Evolutionary conservation across 192 early-diverging fungal species (phyloP), one percentile per base, ranked within the genome.

Genomic region (Helicostylum pulchrum): DNA sequence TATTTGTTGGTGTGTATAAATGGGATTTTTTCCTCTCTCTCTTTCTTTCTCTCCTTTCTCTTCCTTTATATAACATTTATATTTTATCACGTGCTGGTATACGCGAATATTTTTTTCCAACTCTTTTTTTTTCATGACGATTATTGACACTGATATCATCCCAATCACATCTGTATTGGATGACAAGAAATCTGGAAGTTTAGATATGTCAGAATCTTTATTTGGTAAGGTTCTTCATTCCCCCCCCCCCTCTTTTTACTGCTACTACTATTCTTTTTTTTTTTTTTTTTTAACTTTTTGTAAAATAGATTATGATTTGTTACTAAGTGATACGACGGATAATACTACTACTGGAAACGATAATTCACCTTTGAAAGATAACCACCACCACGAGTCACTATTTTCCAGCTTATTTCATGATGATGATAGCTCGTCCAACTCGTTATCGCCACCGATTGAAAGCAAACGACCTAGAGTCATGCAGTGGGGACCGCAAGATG

Each of bases 221-320:
- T 54, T 54, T 54, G 53, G 53, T 54, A 54, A n/a, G n/a, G n/a
- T n/a, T n/a, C n/a, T n/a, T n/a, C n/a, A n/a, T n/a, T n/a, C n/a
- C n/a, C n/a, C n/a, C n/a, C n/a, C n/a, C n/a, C n/a, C n/a, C n/a
- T n/a, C n/a, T n/a, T n/a, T n/a, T n/a, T n/a, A n/a, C n/a, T n/a
- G n/a, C n/a, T n/a, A n/a, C n/a, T n/a, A n/a, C n/a, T n/a, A n/a
- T n/a, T n/a, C n/a, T n/a, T n/a, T n/a, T n/a, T n/a, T n/a, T n/a
- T n/a, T n/a, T n/a, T n/a, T n/a, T n/a, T n/a, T n/a, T n/a, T n/a
- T n/a, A n/a, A n/a, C n/a, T n/a, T n/a, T n/a, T n/a, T n/a, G n/a
- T n/a, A n/a, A n/a, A n/a, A n/a, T n/a, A n/a, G 54, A 56, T 56
- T 56, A 56, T 34, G 32, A 56, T 56, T 20, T 56, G 32, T 56